Evolutionary conservation across 768 basidiomycete genomes (phyloP).

Genomic region (Leccinellum rugosiceps): DNA sequence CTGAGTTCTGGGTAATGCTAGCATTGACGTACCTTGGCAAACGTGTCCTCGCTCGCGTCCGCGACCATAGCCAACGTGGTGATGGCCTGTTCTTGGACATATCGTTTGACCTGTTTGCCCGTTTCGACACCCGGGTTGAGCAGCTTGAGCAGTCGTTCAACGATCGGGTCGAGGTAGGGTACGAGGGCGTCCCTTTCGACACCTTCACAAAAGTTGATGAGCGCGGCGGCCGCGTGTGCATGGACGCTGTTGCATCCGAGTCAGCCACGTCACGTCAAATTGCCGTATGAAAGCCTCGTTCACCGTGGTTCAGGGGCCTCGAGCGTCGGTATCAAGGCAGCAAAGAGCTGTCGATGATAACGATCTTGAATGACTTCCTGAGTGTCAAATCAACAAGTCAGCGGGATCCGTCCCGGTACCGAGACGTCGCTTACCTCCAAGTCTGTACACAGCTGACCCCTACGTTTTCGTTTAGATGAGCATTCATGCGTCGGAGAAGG

Average conservation of each 20-base stretch:
- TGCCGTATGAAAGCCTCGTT: slow-evolving; percentile 7
- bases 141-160: slow-evolving; percentile 57
- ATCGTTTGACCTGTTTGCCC: slow-evolving; percentile 43
- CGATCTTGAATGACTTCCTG: slow-evolving; percentile 74
- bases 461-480: slow-evolving; percentile 24
- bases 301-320: slow-evolving; percentile 75
- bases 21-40: slow-evolving; percentile 53
- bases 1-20: not conserved
- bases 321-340: slow-evolving; percentile 66
- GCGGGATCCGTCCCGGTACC: not conserved
- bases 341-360: slow-evolving; percentile 66
- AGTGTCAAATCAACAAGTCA: not conserved
- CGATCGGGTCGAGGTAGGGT: slow-evolving; percentile 78
- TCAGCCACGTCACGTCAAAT: not conserved
- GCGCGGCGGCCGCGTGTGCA: slow-evolving; percentile 80
- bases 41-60: slow-evolving; percentile 76
- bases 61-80: slow-evolving; percentile 90
- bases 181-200: slow-evolving; percentile 69
- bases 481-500: not conserved
- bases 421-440: slow-evolving; percentile 55
- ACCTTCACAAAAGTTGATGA: slow-evolving; percentile 91
- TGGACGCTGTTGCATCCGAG: slow-evolving; percentile 56
- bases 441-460: slow-evolving; percentile 88
- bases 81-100: slow-evolving; percentile 86
- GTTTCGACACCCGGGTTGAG: slow-evolving; percentile 51